These are phyloP conservation scores for Colletotrichum lupini DNA, from an alignment of 2,329 filamentous ascomycete species.

Conservation along the genomic window DNA sequence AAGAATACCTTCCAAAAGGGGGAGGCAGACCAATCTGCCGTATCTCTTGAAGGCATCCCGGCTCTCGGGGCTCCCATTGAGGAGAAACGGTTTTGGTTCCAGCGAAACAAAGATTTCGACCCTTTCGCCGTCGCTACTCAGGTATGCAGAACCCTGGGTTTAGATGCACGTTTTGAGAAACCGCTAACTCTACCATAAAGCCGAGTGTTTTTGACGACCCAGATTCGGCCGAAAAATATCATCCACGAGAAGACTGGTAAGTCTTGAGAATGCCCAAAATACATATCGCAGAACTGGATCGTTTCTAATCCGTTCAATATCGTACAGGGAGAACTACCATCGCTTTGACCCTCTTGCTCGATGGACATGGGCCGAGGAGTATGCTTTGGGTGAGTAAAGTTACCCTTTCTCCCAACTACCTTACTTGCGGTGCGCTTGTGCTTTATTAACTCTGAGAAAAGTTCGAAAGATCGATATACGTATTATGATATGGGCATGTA, in stretches of 20 bases:
- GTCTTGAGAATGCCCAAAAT: not conserved
- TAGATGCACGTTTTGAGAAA: too few relatives aligned
- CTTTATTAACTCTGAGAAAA: not conserved
- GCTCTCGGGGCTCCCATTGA: slow-evolving; percentile 40
- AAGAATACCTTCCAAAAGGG: slow-evolving; percentile 6
- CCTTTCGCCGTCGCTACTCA: slow-evolving; percentile 49
- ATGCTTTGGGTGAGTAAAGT: slow-evolving; percentile 36
- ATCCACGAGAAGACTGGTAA: slow-evolving; percentile 43
- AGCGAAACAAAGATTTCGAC: slow-evolving; percentile 41
- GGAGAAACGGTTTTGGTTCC: slow-evolving; percentile 48
- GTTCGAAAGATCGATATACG: slow-evolving; percentile 53
- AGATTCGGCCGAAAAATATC: slow-evolving; percentile 47
- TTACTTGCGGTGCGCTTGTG: not conserved
- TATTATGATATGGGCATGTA: slow-evolving; percentile 56
- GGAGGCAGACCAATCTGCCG: slow-evolving; percentile 13
- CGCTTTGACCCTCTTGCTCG: slow-evolving; percentile 58
- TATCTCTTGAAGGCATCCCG: slow-evolving; percentile 37
- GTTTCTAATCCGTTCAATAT: not conserved
- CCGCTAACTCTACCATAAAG: slow-evolving; percentile 26
- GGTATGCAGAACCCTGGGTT: not conserved
- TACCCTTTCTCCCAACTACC: too few relatives aligned
- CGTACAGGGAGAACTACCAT: slow-evolving; percentile 52
- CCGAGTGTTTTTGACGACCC: slow-evolving; percentile 53
- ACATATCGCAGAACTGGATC: too few relatives aligned
- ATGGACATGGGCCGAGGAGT: slow-evolving; percentile 55